A percentile compares a stretch with the other conserved stretches of the same genome.
These are phyloP conservation scores for Paecilomyces dactylethromorphus DNA, from an alignment of 2,329 filamentous ascomycete species.

Conservation along the genomic window DNA sequence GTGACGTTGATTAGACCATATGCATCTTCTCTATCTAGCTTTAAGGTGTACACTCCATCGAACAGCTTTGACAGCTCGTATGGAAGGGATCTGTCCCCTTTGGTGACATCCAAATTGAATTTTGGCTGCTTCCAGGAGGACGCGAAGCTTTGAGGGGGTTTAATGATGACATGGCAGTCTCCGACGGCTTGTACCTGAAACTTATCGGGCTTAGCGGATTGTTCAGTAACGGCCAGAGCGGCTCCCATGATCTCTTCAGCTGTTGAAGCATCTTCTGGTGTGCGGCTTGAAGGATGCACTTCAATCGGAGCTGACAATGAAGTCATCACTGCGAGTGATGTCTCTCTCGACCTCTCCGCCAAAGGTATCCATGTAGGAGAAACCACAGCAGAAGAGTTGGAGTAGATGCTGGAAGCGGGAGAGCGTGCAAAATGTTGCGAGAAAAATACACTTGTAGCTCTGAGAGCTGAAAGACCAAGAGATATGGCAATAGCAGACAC, in stretches of 20 bases:
- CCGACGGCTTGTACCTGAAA: slow-evolving; percentile 51
- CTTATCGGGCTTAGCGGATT: slow-evolving; percentile 25
- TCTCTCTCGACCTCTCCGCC: slow-evolving; percentile 11
- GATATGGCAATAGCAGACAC: slow-evolving; percentile 21
- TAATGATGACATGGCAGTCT: slow-evolving; percentile 48
- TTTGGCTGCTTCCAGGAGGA: slow-evolving; percentile 39
- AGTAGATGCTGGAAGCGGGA: slow-evolving; percentile 13
- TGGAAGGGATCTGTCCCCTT: slow-evolving; percentile 33
- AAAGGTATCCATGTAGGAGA: slow-evolving; percentile 15
- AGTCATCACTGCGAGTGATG: slow-evolving; percentile 19
- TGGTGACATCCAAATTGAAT: slow-evolving; percentile 44
- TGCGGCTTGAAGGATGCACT: slow-evolving; percentile 9
- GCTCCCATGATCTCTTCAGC: slow-evolving; percentile 19
- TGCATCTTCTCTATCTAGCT: slow-evolving; percentile 44
- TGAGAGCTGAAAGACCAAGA: slow-evolving; percentile 24
- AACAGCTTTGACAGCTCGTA: slow-evolving; percentile 46
- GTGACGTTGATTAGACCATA: slow-evolving; percentile 44
- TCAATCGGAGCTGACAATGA: slow-evolving; percentile 10
- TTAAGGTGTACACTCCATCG: slow-evolving; percentile 48
- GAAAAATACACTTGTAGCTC: slow-evolving; percentile 15
- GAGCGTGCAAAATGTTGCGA: slow-evolving; percentile 18
- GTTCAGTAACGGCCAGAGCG: slow-evolving; percentile 13
- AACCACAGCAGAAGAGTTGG: slow-evolving; percentile 9
- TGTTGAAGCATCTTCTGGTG: slow-evolving; percentile 13
- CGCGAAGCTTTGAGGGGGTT: slow-evolving; percentile 39